These are phyloP conservation scores for Gossypium mustelinum DNA, from an alignment of 345 rosid genomes.

Conservation along the genomic window DNA sequence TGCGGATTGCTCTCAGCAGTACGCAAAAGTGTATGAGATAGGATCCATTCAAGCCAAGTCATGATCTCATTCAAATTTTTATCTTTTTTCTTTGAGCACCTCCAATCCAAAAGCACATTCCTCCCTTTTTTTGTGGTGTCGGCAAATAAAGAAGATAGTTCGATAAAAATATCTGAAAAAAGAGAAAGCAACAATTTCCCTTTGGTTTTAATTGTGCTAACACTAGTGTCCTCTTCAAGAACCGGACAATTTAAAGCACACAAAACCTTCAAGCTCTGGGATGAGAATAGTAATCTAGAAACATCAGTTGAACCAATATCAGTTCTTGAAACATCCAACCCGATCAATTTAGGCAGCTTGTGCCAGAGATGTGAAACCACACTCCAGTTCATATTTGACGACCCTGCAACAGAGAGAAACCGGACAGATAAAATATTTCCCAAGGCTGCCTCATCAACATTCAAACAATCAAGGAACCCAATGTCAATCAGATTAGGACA, in stretches of 20 bases:
- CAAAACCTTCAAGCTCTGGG: slow-evolving; percentile 62
- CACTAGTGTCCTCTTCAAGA: slow-evolving; percentile 56
- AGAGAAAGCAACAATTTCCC: slow-evolving; percentile 60
- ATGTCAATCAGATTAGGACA: slow-evolving; percentile 58
- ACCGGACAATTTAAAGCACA: slow-evolving; percentile 67
- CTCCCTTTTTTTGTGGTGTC: slow-evolving; percentile 43
- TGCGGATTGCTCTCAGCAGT: slow-evolving; percentile 74
- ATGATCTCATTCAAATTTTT: slow-evolving; percentile 53
- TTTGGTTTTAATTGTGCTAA: slow-evolving; percentile 42
- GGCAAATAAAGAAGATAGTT: slow-evolving; percentile 53
- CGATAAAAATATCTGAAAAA: slow-evolving; percentile 54
- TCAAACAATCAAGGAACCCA: slow-evolving; percentile 70
- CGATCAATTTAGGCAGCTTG: slow-evolving; percentile 58
- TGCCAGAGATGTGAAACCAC: slow-evolving; percentile 60
- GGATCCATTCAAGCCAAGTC: slow-evolving; percentile 73
- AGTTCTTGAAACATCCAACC: slow-evolving; percentile 82
- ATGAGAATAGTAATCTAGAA: slow-evolving; percentile 59
- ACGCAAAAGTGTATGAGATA: slow-evolving; percentile 72
- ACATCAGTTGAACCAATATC: slow-evolving; percentile 54
- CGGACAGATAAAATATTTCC: slow-evolving; percentile 51
- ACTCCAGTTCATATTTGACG: slow-evolving; percentile 73
- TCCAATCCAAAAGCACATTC: slow-evolving; percentile 56
- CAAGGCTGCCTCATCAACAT: slow-evolving; percentile 62
- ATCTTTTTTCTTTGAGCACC: slow-evolving; percentile 35
- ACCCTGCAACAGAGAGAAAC: slow-evolving; percentile 77